Conservation (phyloP, 176 grass and related monocot genomes). For the Oryza coarctata region DNA sequence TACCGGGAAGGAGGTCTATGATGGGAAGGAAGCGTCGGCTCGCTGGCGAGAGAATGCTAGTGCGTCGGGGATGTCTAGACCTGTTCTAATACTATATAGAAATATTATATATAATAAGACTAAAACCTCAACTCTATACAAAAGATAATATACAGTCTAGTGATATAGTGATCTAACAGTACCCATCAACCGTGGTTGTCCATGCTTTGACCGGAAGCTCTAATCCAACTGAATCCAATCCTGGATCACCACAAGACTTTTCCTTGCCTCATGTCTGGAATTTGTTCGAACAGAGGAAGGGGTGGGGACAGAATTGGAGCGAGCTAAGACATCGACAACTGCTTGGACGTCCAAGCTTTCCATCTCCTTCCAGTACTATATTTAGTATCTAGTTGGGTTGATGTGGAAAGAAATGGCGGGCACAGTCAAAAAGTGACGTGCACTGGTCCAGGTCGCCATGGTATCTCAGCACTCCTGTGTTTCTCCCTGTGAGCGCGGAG, state of each 20-base stretch:
- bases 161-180: too few relatives aligned
- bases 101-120: too few relatives aligned
- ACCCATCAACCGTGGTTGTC: not conserved
- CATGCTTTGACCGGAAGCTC: not conserved
- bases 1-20: too few relatives aligned
- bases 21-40: too few relatives aligned
- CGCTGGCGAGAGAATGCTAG: too few relatives aligned
- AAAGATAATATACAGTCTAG: too few relatives aligned
- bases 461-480: not conserved
- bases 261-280: not conserved
- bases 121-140: too few relatives aligned
- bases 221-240: not conserved
- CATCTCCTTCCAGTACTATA: not conserved
- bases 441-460: not conserved
- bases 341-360: not conserved
- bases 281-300: not conserved
- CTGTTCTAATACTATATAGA: too few relatives aligned
- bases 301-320: not conserved
- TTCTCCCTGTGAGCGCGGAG: not conserved
- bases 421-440: not conserved
- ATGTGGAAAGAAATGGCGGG: not conserved
- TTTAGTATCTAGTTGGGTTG: not conserved
- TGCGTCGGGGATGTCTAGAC: too few relatives aligned
- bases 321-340: not conserved
- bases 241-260: not conserved